A percentile compares a stretch with the other conserved stretches of the same genome.
Conservation (phyloP, 164 flowering plant species). For the Aristolochia contorta region DNA sequence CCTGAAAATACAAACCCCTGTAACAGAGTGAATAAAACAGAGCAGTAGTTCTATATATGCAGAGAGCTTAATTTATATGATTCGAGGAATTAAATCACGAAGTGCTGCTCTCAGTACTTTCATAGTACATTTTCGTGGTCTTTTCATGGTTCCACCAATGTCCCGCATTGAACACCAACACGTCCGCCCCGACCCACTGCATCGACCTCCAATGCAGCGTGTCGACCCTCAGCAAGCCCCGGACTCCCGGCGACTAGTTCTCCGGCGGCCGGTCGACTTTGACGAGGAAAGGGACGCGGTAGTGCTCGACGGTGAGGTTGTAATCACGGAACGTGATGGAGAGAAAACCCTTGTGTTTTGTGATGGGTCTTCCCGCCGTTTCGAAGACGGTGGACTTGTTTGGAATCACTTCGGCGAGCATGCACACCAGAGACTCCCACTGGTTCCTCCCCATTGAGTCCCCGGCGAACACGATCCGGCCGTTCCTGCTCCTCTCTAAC, state of each 20-base stretch:
- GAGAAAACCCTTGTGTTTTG: slow-evolving; percentile 80
- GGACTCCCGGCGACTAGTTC: slow-evolving; percentile 26
- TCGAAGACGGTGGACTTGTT: slow-evolving; percentile 58
- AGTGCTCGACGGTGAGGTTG: slow-evolving; percentile 73
- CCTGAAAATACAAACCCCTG: slow-evolving; percentile 45
- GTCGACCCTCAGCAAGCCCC: slow-evolving; percentile 40
- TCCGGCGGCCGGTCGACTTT: slow-evolving; percentile 31
- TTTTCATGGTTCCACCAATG: slow-evolving; percentile 87
- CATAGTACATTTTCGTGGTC: slow-evolving; percentile 50
- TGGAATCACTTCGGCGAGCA: slow-evolving; percentile 57
- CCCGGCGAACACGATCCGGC: slow-evolving; percentile 69
- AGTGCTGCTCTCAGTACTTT: not conserved
- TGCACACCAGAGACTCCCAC: slow-evolving; percentile 91
- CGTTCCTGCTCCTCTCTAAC: slow-evolving; percentile 49
- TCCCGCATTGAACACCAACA: slow-evolving; percentile 68
- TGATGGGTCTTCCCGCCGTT: slow-evolving; percentile 59
- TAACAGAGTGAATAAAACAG: not conserved
- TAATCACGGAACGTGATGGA: slow-evolving; percentile 50
- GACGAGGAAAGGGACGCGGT: slow-evolving; percentile 70
- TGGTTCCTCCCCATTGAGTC: slow-evolving; percentile 92
- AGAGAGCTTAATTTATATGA: no score
- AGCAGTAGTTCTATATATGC: no score
- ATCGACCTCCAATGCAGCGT: slow-evolving; percentile 44
- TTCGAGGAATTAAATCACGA: no score
- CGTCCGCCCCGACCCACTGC: slow-evolving; percentile 64